Conservation (phyloP, 2,329 filamentous ascomycete genomes). For the Gaeumannomyces tritici region DNA sequence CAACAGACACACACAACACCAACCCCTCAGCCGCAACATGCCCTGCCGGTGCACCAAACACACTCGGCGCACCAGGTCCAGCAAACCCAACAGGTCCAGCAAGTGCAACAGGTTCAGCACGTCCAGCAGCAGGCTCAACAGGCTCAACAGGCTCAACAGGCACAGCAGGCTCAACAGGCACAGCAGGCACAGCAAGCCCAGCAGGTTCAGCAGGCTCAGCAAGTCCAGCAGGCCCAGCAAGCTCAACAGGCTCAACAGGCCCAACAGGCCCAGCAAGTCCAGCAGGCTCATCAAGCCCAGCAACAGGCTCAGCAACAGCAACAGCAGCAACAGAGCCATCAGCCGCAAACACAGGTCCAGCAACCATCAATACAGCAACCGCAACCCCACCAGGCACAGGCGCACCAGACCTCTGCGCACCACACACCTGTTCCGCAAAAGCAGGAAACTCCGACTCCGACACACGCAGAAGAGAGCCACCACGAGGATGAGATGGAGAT, state of each 20-base stretch:
- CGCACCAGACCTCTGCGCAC: slow-evolving; percentile 9
- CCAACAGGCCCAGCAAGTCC: slow-evolving; percentile 2
- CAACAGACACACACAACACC: slow-evolving; percentile 21
- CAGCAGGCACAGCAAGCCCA: slow-evolving; percentile 19
- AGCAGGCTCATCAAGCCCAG: too few relatives aligned
- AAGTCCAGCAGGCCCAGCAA: slow-evolving; percentile 3
- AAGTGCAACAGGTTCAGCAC: slow-evolving; percentile 17
- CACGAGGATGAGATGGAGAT: slow-evolving; percentile 43
- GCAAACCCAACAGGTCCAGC: slow-evolving; percentile 15
- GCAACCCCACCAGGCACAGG: slow-evolving; percentile 17
- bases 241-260: slow-evolving; percentile 13
- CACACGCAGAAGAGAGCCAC: slow-evolving; percentile 21
- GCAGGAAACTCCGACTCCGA: slow-evolving; percentile 11
- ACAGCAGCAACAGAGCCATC: slow-evolving; percentile 16
- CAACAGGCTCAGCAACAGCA: slow-evolving; percentile 21
- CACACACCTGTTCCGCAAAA: slow-evolving; percentile 8
- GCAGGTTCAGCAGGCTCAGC: slow-evolving; percentile 14
- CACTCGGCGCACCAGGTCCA: slow-evolving; percentile 5
- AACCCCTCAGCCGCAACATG: slow-evolving; percentile 12
- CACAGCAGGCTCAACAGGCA: slow-evolving; percentile 22
- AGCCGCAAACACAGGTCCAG: too few relatives aligned
- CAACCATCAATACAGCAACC: slow-evolving; percentile 13
- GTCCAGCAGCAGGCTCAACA: slow-evolving; percentile 5
- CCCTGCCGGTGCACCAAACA: slow-evolving; percentile 10
- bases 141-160: slow-evolving; percentile 21